Evolutionary conservation across 306 rosid species (phyloP).

Genomic region (Styphnolobium japonicum): DNA sequence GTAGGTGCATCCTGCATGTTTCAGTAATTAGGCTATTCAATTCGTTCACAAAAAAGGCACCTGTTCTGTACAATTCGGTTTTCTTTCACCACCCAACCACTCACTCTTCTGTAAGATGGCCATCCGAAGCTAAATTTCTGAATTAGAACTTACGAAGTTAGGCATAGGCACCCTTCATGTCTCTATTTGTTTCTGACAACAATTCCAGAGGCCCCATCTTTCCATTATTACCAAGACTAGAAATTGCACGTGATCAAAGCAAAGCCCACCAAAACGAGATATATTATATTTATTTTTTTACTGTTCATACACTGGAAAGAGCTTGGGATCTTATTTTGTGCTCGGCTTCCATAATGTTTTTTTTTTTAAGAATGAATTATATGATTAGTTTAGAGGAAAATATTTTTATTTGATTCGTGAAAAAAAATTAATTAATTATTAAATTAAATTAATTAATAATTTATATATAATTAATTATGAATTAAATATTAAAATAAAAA

Average conservation of each 20-base stretch:
- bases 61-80: not conserved
- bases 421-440: too few relatives aligned
- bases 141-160: too few relatives aligned
- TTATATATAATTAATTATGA: too few relatives aligned
- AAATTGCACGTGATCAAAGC: slow-evolving; percentile 14
- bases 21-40: not conserved
- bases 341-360: too few relatives aligned
- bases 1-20: not conserved
- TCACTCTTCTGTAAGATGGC: not conserved
- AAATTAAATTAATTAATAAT: too few relatives aligned
- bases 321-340: not conserved
- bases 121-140: not conserved
- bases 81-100: not conserved
- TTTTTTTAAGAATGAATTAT: too few relatives aligned
- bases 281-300: too few relatives aligned
- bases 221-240: not conserved
- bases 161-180: not conserved
- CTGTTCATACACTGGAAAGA: too few relatives aligned
- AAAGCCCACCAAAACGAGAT: not conserved
- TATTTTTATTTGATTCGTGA: too few relatives aligned
- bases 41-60: not conserved
- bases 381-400: too few relatives aligned
- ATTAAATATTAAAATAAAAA: too few relatives aligned
- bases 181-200: not conserved
- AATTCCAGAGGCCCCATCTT: not conserved